Conservation (phyloP, 768 basidiomycete species). For the Trametes sanguinea region DNA sequence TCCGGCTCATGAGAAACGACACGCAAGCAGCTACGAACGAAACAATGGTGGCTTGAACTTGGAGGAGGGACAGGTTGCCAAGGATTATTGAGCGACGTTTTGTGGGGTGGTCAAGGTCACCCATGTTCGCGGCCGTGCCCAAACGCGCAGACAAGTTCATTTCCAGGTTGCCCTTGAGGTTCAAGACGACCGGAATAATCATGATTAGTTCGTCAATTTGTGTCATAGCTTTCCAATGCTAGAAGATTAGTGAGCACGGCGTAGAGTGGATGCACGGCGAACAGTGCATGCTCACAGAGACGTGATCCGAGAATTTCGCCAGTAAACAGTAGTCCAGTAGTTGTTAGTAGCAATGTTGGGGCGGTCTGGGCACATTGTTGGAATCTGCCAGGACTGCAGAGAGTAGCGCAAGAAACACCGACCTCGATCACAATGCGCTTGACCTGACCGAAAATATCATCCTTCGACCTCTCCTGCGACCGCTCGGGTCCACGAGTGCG, state of each 20-base stretch:
- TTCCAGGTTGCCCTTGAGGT: constrained; percentile 97
- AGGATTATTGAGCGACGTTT: constrained; percentile 65
- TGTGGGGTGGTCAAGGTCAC: constrained; percentile 76
- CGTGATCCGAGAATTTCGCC: constrained; percentile 86
- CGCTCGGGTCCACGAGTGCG: constrained; percentile 33
- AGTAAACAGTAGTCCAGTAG: constrained; percentile 84
- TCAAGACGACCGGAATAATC: constrained; percentile 91
- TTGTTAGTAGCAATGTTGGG: constrained; percentile 83
- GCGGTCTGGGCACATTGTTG: constrained; percentile 56
- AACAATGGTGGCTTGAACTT: constrained; percentile 91
- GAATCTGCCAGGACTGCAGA: not conserved
- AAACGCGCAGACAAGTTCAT: constrained; percentile 97
- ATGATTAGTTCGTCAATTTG: constrained; percentile 94
- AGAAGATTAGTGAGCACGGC: not conserved
- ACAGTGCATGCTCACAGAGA: constrained; percentile 62
- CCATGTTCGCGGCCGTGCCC: constrained; percentile 93
- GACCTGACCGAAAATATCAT: constrained; percentile 53
- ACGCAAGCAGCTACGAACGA: constrained; percentile 84
- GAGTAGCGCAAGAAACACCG: constrained; percentile 23
- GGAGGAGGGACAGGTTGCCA: constrained; percentile 84
- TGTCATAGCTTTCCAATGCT: constrained; percentile 90
- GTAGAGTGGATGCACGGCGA: not conserved
- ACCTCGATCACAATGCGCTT: constrained; percentile 74
- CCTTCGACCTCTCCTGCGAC: constrained; percentile 14
- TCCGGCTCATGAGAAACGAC: constrained; percentile 68